These are phyloP conservation scores for Coleophoma eucalyptorum DNA, from an alignment of 2,329 filamentous ascomycete genomes.

Conservation along the genomic window DNA sequence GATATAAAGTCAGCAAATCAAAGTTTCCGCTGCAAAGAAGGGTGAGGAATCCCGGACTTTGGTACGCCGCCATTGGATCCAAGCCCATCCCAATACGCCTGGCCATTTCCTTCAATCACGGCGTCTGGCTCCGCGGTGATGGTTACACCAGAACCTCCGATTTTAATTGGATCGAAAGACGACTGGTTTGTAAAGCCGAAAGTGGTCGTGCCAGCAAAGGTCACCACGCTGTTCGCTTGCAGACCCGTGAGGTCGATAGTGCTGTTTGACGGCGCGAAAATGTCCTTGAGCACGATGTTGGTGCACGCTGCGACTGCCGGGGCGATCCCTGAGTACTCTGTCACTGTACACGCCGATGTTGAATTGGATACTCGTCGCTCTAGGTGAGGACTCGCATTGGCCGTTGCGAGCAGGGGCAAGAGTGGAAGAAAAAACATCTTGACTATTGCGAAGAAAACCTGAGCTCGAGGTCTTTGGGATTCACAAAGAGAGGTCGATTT, in stretches of 20 bases:
- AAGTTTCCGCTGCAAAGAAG: neutral
- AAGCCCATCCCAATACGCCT: conserved; percentile 58
- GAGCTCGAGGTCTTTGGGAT: neutral
- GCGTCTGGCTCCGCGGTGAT: conserved; percentile 48
- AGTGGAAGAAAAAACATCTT: neutral
- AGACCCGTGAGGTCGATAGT: conserved; percentile 54
- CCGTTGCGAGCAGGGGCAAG: neutral
- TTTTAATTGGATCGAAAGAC: conserved; percentile 27
- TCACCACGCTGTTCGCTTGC: conserved; percentile 46
- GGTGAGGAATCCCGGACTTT: conserved; percentile 13
- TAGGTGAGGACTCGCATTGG: neutral
- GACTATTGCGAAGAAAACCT: neutral
- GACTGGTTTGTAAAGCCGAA: conserved; percentile 22
- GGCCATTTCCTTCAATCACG: conserved; percentile 53
- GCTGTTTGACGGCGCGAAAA: conserved; percentile 51
- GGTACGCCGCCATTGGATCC: conserved; percentile 50
- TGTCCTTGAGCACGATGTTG: conserved; percentile 48
- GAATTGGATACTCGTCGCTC: neutral
- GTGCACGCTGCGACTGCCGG: conserved; percentile 47
- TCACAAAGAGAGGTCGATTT: neutral
- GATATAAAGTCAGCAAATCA: neutral
- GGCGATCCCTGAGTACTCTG: conserved; percentile 41
- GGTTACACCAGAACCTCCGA: conserved; percentile 54
- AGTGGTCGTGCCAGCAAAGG: conserved; percentile 57
- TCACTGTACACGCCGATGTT: conserved; percentile 44